Evolutionary conservation across 1,139 yeast genomes (phyloP).

Genomic region (Lodderomyces elongisporus): DNA sequence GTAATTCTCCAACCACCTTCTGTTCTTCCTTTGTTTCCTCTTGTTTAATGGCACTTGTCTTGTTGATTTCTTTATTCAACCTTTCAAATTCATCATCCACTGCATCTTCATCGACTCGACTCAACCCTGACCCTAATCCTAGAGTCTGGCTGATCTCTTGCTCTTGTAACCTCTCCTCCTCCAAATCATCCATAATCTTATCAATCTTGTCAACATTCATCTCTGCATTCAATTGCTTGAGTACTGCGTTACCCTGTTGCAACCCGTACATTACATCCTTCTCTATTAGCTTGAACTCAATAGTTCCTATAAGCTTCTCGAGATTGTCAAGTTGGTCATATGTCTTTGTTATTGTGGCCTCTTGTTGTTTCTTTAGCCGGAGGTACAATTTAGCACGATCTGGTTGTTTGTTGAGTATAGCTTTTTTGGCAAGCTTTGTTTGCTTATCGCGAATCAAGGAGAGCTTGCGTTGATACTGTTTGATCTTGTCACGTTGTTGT

Average conservation of each 20-base stretch:
- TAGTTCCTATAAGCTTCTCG: conserved; percentile 66
- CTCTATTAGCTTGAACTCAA: conserved; percentile 86
- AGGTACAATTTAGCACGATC: conserved; percentile 66
- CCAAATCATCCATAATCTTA: conserved; percentile 74
- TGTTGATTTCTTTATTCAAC: conserved; percentile 38
- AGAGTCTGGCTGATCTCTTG: conserved; percentile 53
- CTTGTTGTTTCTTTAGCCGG: conserved; percentile 77
- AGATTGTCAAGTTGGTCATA: conserved; percentile 73
- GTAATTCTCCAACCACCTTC: conserved; percentile 13
- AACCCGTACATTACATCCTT: conserved; percentile 78
- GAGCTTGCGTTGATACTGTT: conserved; percentile 66
- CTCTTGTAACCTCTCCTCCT: conserved; percentile 76
- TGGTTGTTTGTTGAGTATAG: conserved; percentile 49
- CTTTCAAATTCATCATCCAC: conserved; percentile 59
- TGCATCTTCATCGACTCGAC: conserved; percentile 56
- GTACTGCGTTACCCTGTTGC: conserved; percentile 70
- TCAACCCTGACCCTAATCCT: conserved; percentile 38
- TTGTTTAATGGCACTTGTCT: conserved; percentile 10
- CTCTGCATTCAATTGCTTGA: conserved; percentile 70
- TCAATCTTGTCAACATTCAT: conserved; percentile 79
- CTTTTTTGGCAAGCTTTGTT: conserved; percentile 51
- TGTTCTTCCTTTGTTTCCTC: conserved; percentile 1
- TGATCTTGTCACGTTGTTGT: conserved; percentile 78
- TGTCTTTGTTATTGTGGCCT: conserved; percentile 60
- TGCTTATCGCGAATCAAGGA: conserved; percentile 54